Base-by-base conservation (phyloP, 768 basidiomycete genomes). In the Termitomyces sp. region DNA sequence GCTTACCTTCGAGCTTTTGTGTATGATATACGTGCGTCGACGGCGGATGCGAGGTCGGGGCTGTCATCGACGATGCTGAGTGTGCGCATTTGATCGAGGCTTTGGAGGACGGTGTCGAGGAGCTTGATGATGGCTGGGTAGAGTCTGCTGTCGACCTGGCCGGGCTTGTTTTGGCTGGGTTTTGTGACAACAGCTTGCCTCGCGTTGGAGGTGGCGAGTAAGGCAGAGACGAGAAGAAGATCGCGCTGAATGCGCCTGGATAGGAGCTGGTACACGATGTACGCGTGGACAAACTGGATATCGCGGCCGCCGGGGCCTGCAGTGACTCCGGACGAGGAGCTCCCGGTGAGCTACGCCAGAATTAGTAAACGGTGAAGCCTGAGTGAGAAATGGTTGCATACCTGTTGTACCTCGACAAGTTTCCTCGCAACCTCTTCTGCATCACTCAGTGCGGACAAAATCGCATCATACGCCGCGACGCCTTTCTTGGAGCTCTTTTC, bases 191-290 rank as follows among this genome's bases (percentile, higher is more conserved):
- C 62, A 28, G 59, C 32, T 59, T 62, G 36, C 13, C 44, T 46
- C 26, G 49, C 63, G 65, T 67, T 38, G 70, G 68, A 48, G 63
- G 72, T 56, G 80, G 79, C 6, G 74, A 89, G 75, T 3, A 87
- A 76, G 2, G 88, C 83, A 24, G 81, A 82, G 59, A 89, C 80
- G 49, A 97, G 81, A 24, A 94, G 80, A 4, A 93, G 79, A 66
- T 98, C 95, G 16, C 95, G 88, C 67, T 94, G 85, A 52, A 92
- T 93, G 9, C 95, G 90, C 52, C 87, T 83, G 20, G 91, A 85
- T 51, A 97, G 82, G 33, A 97, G 85, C 61, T 93, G 90, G 70
- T 92, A 94, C 47, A 91, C 80, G 63, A 96, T 85, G 68, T 88
- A 96, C 18, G 89, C 83, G 63, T 97, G 90, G 51, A 95, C 82